Percentiles rank a stretch among this genome's conserved stretches.
Evolutionary conservation across 2,329 filamentous ascomycete species (phyloP).

Genomic region (Emmonsiellopsis sp.): DNA sequence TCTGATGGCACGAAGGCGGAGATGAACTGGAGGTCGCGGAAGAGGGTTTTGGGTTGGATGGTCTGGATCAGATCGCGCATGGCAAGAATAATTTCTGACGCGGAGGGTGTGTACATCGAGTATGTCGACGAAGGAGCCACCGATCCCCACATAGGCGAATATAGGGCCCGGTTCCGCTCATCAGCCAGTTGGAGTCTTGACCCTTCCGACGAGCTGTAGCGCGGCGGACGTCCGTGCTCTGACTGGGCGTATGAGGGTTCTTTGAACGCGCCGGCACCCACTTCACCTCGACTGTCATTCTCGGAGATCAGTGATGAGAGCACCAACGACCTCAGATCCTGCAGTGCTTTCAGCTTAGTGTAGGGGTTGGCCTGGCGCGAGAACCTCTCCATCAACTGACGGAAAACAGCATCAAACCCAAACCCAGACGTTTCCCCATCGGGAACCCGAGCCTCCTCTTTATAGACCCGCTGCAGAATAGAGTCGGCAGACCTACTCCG

Average conservation of each 20-base stretch:
- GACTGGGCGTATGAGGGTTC: conserved; percentile 33
- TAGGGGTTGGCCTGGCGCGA: conserved; percentile 83
- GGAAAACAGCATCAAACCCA: conserved; percentile 72
- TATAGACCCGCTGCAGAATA: conserved; percentile 3
- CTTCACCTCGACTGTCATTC: conserved; percentile 26
- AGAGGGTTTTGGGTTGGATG: conserved; percentile 69
- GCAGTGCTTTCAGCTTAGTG: conserved; percentile 71
- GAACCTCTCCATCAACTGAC: conserved; percentile 72
- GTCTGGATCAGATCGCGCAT: conserved; percentile 59
- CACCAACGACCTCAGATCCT: conserved; percentile 75
- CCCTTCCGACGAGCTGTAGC: conserved; percentile 11
- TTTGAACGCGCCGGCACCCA: not conserved
- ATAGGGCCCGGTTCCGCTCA: conserved; percentile 8
- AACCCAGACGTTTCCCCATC: conserved; percentile 39
- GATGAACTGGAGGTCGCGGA: conserved; percentile 69
- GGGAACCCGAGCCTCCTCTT: not conserved
- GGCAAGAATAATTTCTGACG: conserved; percentile 57
- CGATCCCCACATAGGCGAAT: conserved; percentile 20
- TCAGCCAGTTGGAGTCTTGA: conserved; percentile 4
- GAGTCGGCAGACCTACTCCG: conserved; percentile 28
- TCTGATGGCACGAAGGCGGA: conserved; percentile 52
- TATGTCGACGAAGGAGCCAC: conserved; percentile 22
- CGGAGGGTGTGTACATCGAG: conserved; percentile 39
- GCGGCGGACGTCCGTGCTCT: conserved; percentile 27
- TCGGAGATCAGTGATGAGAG: conserved; percentile 60